phyloP scores from a whole-genome alignment of 352 stramenopile species.

The Pythium brachiatum region DNA sequence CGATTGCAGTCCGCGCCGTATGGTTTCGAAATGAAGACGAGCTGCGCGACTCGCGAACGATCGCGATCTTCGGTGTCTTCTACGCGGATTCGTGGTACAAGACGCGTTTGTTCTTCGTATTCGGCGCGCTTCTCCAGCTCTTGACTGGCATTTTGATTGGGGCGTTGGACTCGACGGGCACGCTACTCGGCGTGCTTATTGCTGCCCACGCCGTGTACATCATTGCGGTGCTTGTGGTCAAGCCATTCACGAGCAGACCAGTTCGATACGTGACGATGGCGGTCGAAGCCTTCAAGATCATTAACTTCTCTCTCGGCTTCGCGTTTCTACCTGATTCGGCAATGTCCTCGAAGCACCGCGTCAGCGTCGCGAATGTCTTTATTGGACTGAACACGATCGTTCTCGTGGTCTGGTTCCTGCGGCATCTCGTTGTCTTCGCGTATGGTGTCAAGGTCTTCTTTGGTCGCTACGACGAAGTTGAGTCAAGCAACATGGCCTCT shows the following conservation, averaged over 20 bases:
- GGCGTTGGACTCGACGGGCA: constrained; percentile 42
- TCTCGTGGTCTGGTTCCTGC: constrained; percentile 26
- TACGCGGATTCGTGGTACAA: constrained; percentile 64
- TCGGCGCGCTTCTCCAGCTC: constrained; percentile 55
- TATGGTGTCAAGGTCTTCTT: constrained; percentile 33
- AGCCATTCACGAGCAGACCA: constrained; percentile 36
- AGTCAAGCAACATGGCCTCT: background rate
- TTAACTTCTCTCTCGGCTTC: constrained; percentile 60
- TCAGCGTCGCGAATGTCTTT: constrained; percentile 45
- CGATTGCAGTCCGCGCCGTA: constrained; percentile 51
- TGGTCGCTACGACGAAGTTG: background rate
- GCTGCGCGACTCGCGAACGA: constrained; percentile 52
- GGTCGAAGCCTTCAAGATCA: constrained; percentile 49
- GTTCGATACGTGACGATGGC: constrained; percentile 37
- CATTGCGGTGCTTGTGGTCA: constrained; percentile 21
- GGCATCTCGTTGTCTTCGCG: constrained; percentile 29
- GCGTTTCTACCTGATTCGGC: constrained; percentile 51
- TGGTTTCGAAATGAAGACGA: constrained; percentile 52
- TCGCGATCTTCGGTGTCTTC: constrained; percentile 59
- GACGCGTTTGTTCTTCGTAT: constrained; percentile 64
- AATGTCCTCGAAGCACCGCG: constrained; percentile 37
- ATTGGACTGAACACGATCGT: constrained; percentile 53
- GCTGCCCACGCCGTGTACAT: constrained; percentile 51
- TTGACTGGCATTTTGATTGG: constrained; percentile 52
- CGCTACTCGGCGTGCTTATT: constrained; percentile 60